These are phyloP conservation scores for Gaertneriomyces semiglobifer DNA, from an alignment of 192 early-diverging fungal genomes.

Conservation along the genomic window DNA sequence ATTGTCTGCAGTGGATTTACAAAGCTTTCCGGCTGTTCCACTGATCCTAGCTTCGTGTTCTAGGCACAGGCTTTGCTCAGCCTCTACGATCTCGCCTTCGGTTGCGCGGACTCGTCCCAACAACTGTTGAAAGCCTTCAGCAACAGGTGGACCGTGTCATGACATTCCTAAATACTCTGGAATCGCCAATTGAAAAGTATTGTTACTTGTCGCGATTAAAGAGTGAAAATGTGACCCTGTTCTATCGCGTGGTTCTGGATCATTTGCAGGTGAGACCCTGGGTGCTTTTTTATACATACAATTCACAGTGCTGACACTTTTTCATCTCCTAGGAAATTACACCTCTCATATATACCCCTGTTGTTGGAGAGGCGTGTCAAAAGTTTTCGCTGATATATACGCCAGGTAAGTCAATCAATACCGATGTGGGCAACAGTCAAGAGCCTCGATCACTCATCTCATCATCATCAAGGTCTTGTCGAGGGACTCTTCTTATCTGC, in stretches of 20 bases:
- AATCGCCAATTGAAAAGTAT: slow-evolving; percentile 75
- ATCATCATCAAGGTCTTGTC: slow-evolving; percentile 68
- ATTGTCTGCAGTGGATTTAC: too few relatives aligned
- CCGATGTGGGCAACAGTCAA: not conserved
- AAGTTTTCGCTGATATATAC: slow-evolving; percentile 77
- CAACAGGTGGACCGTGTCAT: slow-evolving; percentile 73
- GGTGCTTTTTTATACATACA: slow-evolving; percentile 18
- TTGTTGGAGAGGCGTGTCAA: slow-evolving; percentile 67
- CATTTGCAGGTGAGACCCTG: slow-evolving; percentile 44
- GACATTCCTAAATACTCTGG: slow-evolving; percentile 64
- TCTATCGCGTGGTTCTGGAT: slow-evolving; percentile 75
- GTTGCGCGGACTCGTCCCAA: slow-evolving; percentile 69
- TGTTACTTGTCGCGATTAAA: slow-evolving; percentile 80
- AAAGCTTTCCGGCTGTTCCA: too few relatives aligned
- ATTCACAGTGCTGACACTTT: slow-evolving; percentile 48
- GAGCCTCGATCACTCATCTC: slow-evolving; percentile 75
- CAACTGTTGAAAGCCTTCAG: slow-evolving; percentile 68
- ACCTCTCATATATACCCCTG: slow-evolving; percentile 51
- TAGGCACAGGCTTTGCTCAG: slow-evolving; percentile 60
- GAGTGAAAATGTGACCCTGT: slow-evolving; percentile 74
- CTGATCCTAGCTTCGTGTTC: too few relatives aligned
- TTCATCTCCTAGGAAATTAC: slow-evolving; percentile 50
- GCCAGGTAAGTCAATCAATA: slow-evolving; percentile 24
- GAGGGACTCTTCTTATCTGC: slow-evolving; percentile 88
- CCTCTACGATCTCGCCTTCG: slow-evolving; percentile 54